Conservation (phyloP, 2,329 filamentous ascomycete species). For the Microdochium trichocladiopsis region DNA sequence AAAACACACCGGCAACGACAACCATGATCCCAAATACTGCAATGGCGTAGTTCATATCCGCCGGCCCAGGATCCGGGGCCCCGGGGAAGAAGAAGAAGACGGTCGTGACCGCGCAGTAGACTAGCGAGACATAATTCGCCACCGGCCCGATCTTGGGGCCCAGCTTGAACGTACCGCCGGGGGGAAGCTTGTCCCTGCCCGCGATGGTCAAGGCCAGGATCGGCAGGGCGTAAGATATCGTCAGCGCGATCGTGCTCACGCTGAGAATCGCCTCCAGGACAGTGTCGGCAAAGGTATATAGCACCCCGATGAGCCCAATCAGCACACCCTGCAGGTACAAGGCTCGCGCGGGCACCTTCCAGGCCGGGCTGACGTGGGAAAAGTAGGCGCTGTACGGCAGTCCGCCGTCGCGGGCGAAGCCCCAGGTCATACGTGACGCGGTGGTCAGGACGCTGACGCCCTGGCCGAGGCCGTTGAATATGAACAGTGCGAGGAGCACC, state of each 20-base stretch:
- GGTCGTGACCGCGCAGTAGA: slow-evolving; percentile 44
- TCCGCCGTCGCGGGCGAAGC: slow-evolving; percentile 46
- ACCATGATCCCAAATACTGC: slow-evolving; percentile 50
- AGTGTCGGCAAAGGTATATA: slow-evolving; percentile 46
- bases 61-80: slow-evolving; percentile 31
- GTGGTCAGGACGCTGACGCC: slow-evolving; percentile 44
- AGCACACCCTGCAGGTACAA: slow-evolving; percentile 43
- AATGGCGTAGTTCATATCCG: slow-evolving; percentile 53
- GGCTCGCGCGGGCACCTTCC: slow-evolving; percentile 44
- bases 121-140: slow-evolving; percentile 40
- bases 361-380: slow-evolving; percentile 32
- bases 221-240: slow-evolving; percentile 43
- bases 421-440: slow-evolving; percentile 44
- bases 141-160: slow-evolving; percentile 31
- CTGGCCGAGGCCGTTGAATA: slow-evolving; percentile 48
- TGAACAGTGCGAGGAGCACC: slow-evolving; percentile 41
- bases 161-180: slow-evolving; percentile 32
- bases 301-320: slow-evolving; percentile 40
- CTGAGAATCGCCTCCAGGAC: slow-evolving; percentile 46
- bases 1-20: slow-evolving; percentile 39
- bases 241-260: slow-evolving; percentile 49
- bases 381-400: slow-evolving; percentile 37
- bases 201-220: slow-evolving; percentile 38
- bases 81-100: slow-evolving; percentile 49
- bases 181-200: slow-evolving; percentile 44